Evolutionary conservation across 768 basidiomycete genomes (phyloP), one percentile per base, ranked within the genome.

Genomic region (Baorangia bicolor): DNA sequence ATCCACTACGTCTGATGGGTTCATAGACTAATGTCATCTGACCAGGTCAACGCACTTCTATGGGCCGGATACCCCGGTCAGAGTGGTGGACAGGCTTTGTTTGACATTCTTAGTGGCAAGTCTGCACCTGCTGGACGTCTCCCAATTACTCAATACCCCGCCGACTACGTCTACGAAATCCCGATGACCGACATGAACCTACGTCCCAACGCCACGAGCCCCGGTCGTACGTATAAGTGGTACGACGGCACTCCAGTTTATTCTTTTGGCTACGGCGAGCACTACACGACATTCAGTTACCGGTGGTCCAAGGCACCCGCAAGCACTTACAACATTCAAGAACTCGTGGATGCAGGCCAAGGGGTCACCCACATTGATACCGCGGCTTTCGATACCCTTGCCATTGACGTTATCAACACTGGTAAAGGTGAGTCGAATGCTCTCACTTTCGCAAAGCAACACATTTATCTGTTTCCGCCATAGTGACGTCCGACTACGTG

Each of bases 161-260:
- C 76, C 14, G 71, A 63, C 56, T 84, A 79, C 63, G 72, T 76
- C 16, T 63, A 76, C 51, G 69, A 78, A 58, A 73, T 84, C 18
- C 73, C 73, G 2, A 83, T 84, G 82, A 83, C 82, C 6, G 79
- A 85, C 67, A 85, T 85, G 82, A 72, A 65, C 2, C 67, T 84
- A 35, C 81, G 79, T 21, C 79, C 82, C 8, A 77, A 73, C 60
- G 59, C 67, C 30, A 73, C 72, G 44, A 80, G 76, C 58, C 82
- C 83, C 0, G 82, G 82, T 12, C 75, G 82, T 33, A 83, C 82
- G 10, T 84, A 84, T 69, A 81, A 77, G 58, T 85, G 82, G 82
- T 83, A 77, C 70, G 74, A 71, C 23, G 80, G 75, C 14, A 73
- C 73, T 16, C 77, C 81, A n/a, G 73, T 82, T 20, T 81, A 75